These are phyloP conservation scores for Leptographium lundbergii DNA, from an alignment of 2,329 filamentous ascomycete species.

Conservation along the genomic window DNA sequence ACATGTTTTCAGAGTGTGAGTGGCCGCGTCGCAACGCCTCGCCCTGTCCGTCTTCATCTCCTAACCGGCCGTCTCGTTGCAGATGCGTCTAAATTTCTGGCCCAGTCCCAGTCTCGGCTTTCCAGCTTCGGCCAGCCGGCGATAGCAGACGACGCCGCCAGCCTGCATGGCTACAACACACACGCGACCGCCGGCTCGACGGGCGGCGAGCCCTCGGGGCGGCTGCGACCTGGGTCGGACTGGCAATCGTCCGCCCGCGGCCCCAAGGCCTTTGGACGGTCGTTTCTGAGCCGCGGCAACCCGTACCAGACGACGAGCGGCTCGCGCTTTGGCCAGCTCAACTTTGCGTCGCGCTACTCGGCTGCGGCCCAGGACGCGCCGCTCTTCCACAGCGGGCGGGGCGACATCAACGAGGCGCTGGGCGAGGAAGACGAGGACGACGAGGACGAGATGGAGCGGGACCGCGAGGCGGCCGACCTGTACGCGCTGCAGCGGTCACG, in stretches of 20 bases:
- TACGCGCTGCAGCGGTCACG: slow-evolving; percentile 85
- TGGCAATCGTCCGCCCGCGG: slow-evolving; percentile 20
- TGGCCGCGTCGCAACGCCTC: slow-evolving; percentile 10
- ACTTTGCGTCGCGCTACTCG: slow-evolving; percentile 66
- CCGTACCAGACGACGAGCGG: slow-evolving; percentile 62
- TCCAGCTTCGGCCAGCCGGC: slow-evolving; percentile 52
- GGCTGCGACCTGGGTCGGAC: slow-evolving; percentile 21
- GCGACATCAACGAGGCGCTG: slow-evolving; percentile 74
- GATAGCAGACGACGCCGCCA: slow-evolving; percentile 31
- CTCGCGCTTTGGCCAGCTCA: slow-evolving; percentile 58
- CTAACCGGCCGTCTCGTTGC: not conserved
- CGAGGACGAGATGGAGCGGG: slow-evolving; percentile 83
- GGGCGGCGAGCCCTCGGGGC: slow-evolving; percentile 12
- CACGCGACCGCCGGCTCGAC: not conserved
- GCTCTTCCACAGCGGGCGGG: slow-evolving; percentile 83
- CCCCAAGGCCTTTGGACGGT: slow-evolving; percentile 23
- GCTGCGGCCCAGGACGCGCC: slow-evolving; percentile 64
- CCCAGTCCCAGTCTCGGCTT: slow-evolving; percentile 88
- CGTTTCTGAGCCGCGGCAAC: slow-evolving; percentile 37
- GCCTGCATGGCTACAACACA: slow-evolving; percentile 22
- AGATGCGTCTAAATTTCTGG: slow-evolving; percentile 96
- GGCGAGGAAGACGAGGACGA: slow-evolving; percentile 66
- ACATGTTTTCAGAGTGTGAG: slow-evolving; percentile 91
- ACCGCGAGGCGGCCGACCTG: slow-evolving; percentile 85
- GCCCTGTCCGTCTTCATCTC: not conserved